Evolutionary conservation across 2,329 filamentous ascomycete genomes (phyloP), one percentile per base, ranked within the genome.

Genomic region (Plectosphaerella plurivora): DNA sequence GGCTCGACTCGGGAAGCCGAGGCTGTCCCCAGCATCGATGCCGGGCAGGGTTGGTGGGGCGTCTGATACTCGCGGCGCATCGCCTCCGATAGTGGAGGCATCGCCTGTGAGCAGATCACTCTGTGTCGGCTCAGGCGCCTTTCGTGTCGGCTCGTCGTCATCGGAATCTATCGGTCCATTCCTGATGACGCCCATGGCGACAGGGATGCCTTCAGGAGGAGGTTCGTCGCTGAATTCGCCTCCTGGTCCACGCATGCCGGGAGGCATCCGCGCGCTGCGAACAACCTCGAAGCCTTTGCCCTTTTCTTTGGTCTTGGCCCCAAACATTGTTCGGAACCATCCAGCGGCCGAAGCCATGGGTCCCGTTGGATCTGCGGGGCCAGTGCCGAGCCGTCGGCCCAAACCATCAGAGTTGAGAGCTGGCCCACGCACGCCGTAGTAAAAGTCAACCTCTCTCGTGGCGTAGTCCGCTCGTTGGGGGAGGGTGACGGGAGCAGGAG

Each of bases 261-360:
- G 87, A 3, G 91, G 91, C 74, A 94, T 91, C 51, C 92, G 83
- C 8, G 91, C 83, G 65, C 92, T 97, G 62, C 94, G 78, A 15
- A 99, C 93, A 5, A 99, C 94, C 67, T 97, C 94, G 60, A 99
- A 99, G 0, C 94, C 94, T 69, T 97, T 97, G 59, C 87, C 87
- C 69, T 95, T 96, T 59, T 97, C 93, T 65, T 96, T 97, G 7
- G 86, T 91, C 72, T 95, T 96, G 15, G 87, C 88, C 12, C 86
- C 86, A 53, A 96, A 82, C 6, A 96, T 65, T 50, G 79, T 82
- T 60, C 89, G 87, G 68, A 97, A 83, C 91, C 93, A 99, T 5
- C 91, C 90, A 0, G 89, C 88, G 0, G 94, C 93, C 8, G 89
- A 93, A 2, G 91, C 88, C 18, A 96, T 89, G 0, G 92, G 91